phyloP scores from a whole-genome alignment of 2,329 filamentous ascomycete species.

The Aspergillus ustus region DNA sequence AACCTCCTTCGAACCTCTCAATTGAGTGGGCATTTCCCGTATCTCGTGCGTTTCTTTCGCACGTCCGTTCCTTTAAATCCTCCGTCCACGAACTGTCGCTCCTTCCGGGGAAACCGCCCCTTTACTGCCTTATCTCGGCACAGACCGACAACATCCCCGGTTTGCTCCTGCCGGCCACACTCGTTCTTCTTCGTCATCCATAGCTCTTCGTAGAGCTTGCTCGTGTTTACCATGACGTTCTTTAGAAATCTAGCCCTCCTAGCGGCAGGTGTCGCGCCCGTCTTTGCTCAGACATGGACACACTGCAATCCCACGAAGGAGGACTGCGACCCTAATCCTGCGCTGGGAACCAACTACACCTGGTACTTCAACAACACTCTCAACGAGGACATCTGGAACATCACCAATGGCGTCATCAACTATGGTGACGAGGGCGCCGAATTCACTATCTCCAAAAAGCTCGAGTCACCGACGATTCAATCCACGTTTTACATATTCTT shows the following conservation, averaged over 20 bases:
- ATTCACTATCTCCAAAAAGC: constrained; percentile 72
- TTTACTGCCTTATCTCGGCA: constrained; percentile 18
- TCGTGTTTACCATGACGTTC: constrained; percentile 29
- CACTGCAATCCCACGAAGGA: constrained; percentile 76
- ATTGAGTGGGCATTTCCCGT: constrained; percentile 20
- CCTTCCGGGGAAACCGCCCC: constrained; percentile 22
- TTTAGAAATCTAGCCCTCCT: constrained; percentile 34
- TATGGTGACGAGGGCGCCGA: constrained; percentile 68
- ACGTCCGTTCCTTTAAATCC: constrained; percentile 33
- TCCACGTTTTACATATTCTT: constrained; percentile 87
- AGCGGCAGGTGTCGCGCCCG: constrained; percentile 34
- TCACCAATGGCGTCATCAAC: constrained; percentile 66
- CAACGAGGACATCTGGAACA: constrained; percentile 67
- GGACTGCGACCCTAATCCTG: constrained; percentile 72
- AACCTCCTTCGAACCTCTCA: constrained; percentile 18
- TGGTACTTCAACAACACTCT: constrained; percentile 68
- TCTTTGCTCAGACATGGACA: constrained; percentile 72
- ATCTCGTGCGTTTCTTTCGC: constrained; percentile 33
- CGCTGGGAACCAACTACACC: constrained; percentile 65
- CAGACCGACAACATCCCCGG: background rate
- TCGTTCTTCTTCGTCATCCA: constrained; percentile 2
- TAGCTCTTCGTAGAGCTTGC: constrained; percentile 12
- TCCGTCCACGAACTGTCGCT: constrained; percentile 22
- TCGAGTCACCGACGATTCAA: constrained; percentile 78
- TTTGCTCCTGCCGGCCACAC: constrained; percentile 8